These are phyloP conservation scores for Paradendryphiella salina DNA, from an alignment of 2,329 filamentous ascomycete genomes.

Conservation along the genomic window DNA sequence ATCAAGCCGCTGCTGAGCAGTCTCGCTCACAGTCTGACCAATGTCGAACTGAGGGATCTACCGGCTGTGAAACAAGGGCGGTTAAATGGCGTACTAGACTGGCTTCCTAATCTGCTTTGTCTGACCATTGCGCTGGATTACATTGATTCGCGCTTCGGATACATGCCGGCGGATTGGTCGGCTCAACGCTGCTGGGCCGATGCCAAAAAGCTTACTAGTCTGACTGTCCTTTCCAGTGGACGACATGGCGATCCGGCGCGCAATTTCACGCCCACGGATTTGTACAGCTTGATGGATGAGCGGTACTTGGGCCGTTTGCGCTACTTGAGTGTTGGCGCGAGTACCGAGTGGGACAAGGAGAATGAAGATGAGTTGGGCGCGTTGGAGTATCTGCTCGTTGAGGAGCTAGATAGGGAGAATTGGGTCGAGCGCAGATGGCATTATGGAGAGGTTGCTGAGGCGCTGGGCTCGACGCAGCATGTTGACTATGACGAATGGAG, in stretches of 20 bases:
- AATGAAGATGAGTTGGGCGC: slow-evolving; percentile 46
- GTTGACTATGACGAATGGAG: slow-evolving; percentile 34
- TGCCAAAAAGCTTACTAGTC: slow-evolving; percentile 41
- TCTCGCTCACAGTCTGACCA: slow-evolving; percentile 38
- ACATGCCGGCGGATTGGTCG: slow-evolving; percentile 23
- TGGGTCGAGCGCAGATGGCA: slow-evolving; percentile 44
- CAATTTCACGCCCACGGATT: slow-evolving; percentile 49
- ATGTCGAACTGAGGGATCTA: slow-evolving; percentile 48
- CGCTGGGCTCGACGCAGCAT: slow-evolving; percentile 1
- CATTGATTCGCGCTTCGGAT: slow-evolving; percentile 49
- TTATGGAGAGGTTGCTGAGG: slow-evolving; percentile 25
- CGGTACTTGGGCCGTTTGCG: slow-evolving; percentile 47
- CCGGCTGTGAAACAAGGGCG: slow-evolving; percentile 46
- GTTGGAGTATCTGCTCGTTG: slow-evolving; percentile 44
- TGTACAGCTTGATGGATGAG: slow-evolving; percentile 49
- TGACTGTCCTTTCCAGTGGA: slow-evolving; percentile 49
- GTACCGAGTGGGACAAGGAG: slow-evolving; percentile 46
- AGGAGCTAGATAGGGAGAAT: slow-evolving; percentile 47
- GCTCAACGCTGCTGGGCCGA: slow-evolving; percentile 23
- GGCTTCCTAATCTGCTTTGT: slow-evolving; percentile 46
- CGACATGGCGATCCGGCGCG: slow-evolving; percentile 39
- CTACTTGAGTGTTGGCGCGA: slow-evolving; percentile 45
- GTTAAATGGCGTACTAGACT: slow-evolving; percentile 48
- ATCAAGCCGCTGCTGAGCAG: slow-evolving; percentile 47
- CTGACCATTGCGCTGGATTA: slow-evolving; percentile 54